Percentiles rank a stretch among this genome's conserved stretches.
phyloP scores from a whole-genome alignment of 2,329 filamentous ascomycete genomes.

The Leptosphaerulina australis region DNA sequence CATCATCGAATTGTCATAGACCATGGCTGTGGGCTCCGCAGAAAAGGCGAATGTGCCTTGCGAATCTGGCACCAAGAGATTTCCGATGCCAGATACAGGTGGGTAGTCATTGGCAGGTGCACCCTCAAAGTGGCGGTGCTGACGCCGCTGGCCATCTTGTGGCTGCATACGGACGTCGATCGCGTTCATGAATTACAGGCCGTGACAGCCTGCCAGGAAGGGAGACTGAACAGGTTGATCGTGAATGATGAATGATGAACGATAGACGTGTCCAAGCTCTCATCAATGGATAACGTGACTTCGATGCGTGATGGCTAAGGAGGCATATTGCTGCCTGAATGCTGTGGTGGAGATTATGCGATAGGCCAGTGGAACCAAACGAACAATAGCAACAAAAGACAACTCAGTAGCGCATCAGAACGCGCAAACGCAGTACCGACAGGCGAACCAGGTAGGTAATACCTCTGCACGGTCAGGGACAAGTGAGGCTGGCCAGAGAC shows the following conservation, averaged over 20 bases:
- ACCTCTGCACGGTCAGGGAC: constrained; percentile 30
- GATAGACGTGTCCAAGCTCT: constrained; percentile 14
- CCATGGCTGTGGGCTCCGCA: constrained; percentile 44
- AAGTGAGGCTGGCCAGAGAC: constrained; percentile 34
- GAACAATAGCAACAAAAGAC: constrained; percentile 18
- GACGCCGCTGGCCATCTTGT: constrained; percentile 43
- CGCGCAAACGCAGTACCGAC: constrained; percentile 21
- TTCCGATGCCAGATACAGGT: constrained; percentile 26
- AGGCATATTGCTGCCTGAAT: constrained; percentile 44
- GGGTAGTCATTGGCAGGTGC: constrained; percentile 36
- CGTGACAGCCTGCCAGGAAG: constrained; percentile 16
- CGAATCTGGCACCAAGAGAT: constrained; percentile 38
- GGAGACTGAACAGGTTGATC: constrained; percentile 27
- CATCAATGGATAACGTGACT: constrained; percentile 41
- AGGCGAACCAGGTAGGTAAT: constrained; percentile 29
- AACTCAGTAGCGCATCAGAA: constrained; percentile 24
- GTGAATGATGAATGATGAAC: constrained; percentile 16
- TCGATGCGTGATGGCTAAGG: constrained; percentile 32
- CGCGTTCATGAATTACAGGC: constrained; percentile 33
- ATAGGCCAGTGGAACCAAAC: constrained; percentile 18
- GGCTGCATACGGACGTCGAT: constrained; percentile 44
- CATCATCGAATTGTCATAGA: constrained; percentile 40
- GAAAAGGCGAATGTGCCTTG: constrained; percentile 47
- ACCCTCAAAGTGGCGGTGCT: constrained; percentile 44
- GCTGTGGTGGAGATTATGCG: constrained; percentile 26